These are phyloP conservation scores for Ophiostoma tasmaniense DNA, from an alignment of 2,329 filamentous ascomycete species.

Conservation along the genomic window DNA sequence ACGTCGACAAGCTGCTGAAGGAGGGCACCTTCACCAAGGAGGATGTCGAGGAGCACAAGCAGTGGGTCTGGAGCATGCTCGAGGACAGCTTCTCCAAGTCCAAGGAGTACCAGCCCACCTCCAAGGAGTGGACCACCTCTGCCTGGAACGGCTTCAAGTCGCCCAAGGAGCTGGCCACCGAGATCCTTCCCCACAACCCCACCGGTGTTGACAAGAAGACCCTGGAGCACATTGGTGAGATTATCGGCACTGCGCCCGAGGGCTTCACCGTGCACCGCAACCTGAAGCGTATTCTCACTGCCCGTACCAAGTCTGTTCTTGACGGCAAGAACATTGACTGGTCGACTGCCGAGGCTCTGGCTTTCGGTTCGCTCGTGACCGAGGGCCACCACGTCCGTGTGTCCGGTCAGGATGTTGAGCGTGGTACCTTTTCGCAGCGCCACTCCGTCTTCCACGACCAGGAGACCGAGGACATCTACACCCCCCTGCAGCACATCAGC, in stretches of 20 bases:
- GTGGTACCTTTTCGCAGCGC: slow-evolving; percentile 97
- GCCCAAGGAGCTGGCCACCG: slow-evolving; percentile 90
- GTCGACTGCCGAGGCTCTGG: slow-evolving; percentile 91
- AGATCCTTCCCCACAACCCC: slow-evolving; percentile 84
- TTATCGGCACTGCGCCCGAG: slow-evolving; percentile 71
- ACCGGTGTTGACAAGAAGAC: slow-evolving; percentile 69
- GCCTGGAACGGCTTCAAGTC: slow-evolving; percentile 99
- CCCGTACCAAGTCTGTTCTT: slow-evolving; percentile 81
- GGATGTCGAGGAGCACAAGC: slow-evolving; percentile 97
- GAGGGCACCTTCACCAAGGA: slow-evolving; percentile 96
- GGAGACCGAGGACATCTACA: slow-evolving; percentile 86
- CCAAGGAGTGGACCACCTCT: slow-evolving; percentile 97
- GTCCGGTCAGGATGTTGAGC: slow-evolving; percentile 97
- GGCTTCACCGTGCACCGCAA: slow-evolving; percentile 88
- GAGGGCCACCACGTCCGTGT: slow-evolving; percentile 97
- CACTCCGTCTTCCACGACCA: slow-evolving; percentile 97
- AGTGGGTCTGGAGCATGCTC: slow-evolving; percentile 99
- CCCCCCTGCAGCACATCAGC: slow-evolving; percentile 79
- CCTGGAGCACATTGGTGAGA: slow-evolving; percentile 72
- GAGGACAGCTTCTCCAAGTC: slow-evolving; percentile 96
- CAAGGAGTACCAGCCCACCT: slow-evolving; percentile 93
- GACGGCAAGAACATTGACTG: slow-evolving; percentile 96
- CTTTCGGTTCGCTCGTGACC: slow-evolving; percentile 80
- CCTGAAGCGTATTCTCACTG: slow-evolving; percentile 87
- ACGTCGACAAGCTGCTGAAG: slow-evolving; percentile 80